phyloP scores from a whole-genome alignment of 2,329 filamentous ascomycete species.

The Tympanopsis confertula region DNA sequence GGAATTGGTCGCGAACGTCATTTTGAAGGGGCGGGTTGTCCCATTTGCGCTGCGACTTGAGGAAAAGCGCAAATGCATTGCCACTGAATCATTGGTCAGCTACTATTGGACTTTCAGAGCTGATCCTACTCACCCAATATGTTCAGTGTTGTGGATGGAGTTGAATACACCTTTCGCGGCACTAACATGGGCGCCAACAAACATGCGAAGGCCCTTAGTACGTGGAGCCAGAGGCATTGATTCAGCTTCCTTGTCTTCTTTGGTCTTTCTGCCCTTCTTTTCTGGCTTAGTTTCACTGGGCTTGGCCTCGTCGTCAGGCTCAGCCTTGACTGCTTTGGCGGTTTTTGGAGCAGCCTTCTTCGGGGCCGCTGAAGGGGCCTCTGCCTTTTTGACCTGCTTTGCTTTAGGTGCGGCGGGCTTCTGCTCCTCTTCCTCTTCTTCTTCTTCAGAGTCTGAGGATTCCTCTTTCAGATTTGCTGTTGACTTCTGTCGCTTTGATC shows the following conservation, averaged over 20 bases:
- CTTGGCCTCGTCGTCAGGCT: too few species aligned
- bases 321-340: too few species aligned
- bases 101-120: slow-evolving; percentile 1
- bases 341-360: too few species aligned
- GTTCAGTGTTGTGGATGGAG: slow-evolving; percentile 44
- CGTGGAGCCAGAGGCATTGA: not conserved
- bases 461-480: too few species aligned
- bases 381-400: too few species aligned
- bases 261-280: slow-evolving; percentile 1
- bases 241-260: not conserved
- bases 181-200: slow-evolving; percentile 60
- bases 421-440: too few species aligned
- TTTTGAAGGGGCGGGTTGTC: slow-evolving; percentile 48
- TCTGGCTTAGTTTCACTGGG: slow-evolving; percentile 35
- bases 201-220: slow-evolving; percentile 21
- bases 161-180: slow-evolving; percentile 63
- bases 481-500: too few species aligned
- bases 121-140: slow-evolving; percentile 35
- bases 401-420: too few species aligned
- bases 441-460: too few species aligned
- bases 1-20: slow-evolving; percentile 44
- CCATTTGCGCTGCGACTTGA: slow-evolving; percentile 68
- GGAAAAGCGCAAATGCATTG: slow-evolving; percentile 62
- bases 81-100: slow-evolving; percentile 17
- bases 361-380: too few species aligned